A percentile compares a stretch with the other conserved stretches of the same genome.
These are phyloP conservation scores for Microthlaspi erraticum DNA, from an alignment of 345 rosid species.

Conservation along the genomic window DNA sequence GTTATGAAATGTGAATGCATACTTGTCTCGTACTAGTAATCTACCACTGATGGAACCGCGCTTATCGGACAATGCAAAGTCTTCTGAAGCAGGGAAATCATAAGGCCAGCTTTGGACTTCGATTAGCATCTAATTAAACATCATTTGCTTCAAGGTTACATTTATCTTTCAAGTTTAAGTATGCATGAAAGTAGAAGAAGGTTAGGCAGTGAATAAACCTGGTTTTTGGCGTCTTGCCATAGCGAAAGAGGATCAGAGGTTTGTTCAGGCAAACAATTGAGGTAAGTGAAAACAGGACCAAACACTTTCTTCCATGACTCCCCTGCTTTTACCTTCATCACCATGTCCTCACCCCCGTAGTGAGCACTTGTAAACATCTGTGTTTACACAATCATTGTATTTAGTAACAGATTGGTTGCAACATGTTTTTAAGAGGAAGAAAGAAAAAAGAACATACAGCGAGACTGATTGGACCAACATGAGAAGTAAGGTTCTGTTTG, in stretches of 20 bases:
- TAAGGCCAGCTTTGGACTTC: slow-evolving; percentile 91
- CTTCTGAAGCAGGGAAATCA: slow-evolving; percentile 69
- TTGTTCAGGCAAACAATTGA: slow-evolving; percentile 52
- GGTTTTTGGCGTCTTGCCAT: slow-evolving; percentile 84
- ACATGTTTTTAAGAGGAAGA: background rate
- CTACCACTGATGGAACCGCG: slow-evolving; percentile 70
- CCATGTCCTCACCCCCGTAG: slow-evolving; percentile 80
- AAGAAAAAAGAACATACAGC: slow-evolving; percentile 41
- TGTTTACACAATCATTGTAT: background rate
- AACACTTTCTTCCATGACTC: slow-evolving; percentile 96
- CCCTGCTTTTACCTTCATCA: slow-evolving; percentile 59
- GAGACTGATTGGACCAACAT: slow-evolving; percentile 62
- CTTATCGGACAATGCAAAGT: slow-evolving; percentile 54
- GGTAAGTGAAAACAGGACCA: slow-evolving; percentile 79
- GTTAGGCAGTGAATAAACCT: slow-evolving; percentile 49
- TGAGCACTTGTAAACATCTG: slow-evolving; percentile 95
- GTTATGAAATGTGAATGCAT: slow-evolving; percentile 16
- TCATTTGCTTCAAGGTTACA: slow-evolving; percentile 3
- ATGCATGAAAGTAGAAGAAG: background rate
- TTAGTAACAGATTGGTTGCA: background rate
- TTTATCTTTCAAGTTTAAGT: background rate
- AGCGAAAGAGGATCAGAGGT: slow-evolving; percentile 50
- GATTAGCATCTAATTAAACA: slow-evolving; percentile 50
- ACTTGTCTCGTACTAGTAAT: slow-evolving; percentile 69
- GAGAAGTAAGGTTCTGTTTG: slow-evolving; percentile 73